These are phyloP conservation scores for Sporopachydermia cereana DNA, from an alignment of 1,139 yeast species.

Conservation along the genomic window DNA sequence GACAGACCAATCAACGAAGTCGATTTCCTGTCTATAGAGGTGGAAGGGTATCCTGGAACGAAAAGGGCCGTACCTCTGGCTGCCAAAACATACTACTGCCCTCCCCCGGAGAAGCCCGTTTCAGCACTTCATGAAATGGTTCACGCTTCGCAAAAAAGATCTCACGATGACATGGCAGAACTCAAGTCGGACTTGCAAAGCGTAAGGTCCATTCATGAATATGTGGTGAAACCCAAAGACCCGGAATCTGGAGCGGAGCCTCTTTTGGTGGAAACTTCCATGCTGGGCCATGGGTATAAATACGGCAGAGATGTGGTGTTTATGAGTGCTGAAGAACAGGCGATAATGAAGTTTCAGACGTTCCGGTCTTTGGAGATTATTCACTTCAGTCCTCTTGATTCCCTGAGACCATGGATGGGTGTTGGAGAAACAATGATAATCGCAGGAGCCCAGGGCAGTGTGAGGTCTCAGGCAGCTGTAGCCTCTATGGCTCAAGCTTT, in stretches of 20 bases:
- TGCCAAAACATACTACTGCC: constrained; percentile 21
- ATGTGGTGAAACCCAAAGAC: constrained; percentile 9
- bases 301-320: constrained; percentile 57
- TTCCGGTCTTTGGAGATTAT: constrained; percentile 47
- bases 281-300: constrained; percentile 41
- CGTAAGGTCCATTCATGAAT: constrained; percentile 9
- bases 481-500: constrained; percentile 19
- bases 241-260: constrained; percentile 16
- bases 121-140: too few relatives aligned
- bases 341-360: constrained; percentile 32
- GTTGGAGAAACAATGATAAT: constrained; percentile 45
- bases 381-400: constrained; percentile 39
- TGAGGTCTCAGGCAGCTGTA: constrained; percentile 2
- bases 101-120: not conserved
- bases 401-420: constrained; percentile 46
- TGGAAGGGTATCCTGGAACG: constrained; percentile 58
- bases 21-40: constrained; percentile 21
- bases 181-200: constrained; percentile 4
- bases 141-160: constrained; percentile 2
- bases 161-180: not conserved
- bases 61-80: constrained; percentile 32
- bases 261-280: constrained; percentile 21
- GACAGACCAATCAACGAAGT: constrained; percentile 12
- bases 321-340: constrained; percentile 33
- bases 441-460: not conserved